phyloP scores from a whole-genome alignment of 2,329 filamentous ascomycete species.

The Emericellopsis atlantica region DNA sequence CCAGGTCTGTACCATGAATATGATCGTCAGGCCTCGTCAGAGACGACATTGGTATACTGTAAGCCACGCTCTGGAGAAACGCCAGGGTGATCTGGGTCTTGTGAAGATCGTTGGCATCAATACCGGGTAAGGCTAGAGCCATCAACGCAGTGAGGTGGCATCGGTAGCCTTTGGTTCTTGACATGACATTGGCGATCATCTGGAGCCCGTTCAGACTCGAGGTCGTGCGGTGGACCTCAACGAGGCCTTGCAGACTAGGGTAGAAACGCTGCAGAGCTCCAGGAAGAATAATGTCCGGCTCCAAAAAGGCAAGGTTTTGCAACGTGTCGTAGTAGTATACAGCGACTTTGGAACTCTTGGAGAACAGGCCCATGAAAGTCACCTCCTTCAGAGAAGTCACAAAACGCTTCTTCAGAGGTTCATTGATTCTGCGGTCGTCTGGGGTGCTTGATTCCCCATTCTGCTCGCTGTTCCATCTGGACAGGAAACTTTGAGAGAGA shows the following conservation, averaged over 20 bases:
- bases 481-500: constrained; percentile 89
- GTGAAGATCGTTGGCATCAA: constrained; percentile 93
- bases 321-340: constrained; percentile 85
- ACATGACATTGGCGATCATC: constrained; percentile 83
- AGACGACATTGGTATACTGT: constrained; percentile 87
- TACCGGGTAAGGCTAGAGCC: constrained; percentile 85
- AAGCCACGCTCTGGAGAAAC: constrained; percentile 91
- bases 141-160: constrained; percentile 91
- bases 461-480: constrained; percentile 92
- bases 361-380: constrained; percentile 95
- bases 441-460: constrained; percentile 86
- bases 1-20: constrained; percentile 61
- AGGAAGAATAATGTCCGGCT: constrained; percentile 83
- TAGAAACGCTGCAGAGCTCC: constrained; percentile 94
- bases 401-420: constrained; percentile 75
- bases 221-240: constrained; percentile 92
- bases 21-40: constrained; percentile 47
- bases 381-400: constrained; percentile 83
- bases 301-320: constrained; percentile 79
- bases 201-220: constrained; percentile 87
- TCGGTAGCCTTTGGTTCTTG: constrained; percentile 86
- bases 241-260: constrained; percentile 87
- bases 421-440: constrained; percentile 63
- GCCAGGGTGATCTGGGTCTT: constrained; percentile 92
- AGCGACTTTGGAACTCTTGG: constrained; percentile 85